phyloP scores from a whole-genome alignment of 768 basidiomycete genomes.

The Serendipita sp. region DNA sequence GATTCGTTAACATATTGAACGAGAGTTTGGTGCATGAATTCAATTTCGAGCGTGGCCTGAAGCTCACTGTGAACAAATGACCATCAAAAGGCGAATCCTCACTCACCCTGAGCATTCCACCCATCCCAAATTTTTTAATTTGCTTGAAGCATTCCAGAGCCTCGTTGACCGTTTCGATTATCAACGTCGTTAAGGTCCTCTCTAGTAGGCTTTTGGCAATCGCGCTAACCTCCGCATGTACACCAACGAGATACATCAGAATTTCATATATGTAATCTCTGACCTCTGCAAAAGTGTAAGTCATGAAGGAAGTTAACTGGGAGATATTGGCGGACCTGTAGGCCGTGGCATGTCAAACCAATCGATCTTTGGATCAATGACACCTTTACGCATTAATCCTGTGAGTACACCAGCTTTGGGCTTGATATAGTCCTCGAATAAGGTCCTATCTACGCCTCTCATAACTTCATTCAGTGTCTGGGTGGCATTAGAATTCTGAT shows the following conservation, averaged over 20 bases:
- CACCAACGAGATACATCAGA: constrained; percentile 72
- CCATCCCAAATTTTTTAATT: constrained; percentile 88
- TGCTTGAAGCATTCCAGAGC: constrained; percentile 75
- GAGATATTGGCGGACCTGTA: constrained; percentile 37
- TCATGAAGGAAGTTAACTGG: background rate
- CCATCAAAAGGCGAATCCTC: background rate
- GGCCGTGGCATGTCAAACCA: constrained; percentile 94
- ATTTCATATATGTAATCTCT: constrained; percentile 86
- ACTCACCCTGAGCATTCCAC: constrained; percentile 83
- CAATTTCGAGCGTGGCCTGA: constrained; percentile 95
- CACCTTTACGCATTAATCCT: constrained; percentile 56
- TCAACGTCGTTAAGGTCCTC: constrained; percentile 62
- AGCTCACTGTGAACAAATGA: background rate
- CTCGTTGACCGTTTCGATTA: constrained; percentile 69
- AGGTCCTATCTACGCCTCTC: constrained; percentile 66
- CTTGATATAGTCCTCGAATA: constrained; percentile 65
- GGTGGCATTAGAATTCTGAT: background rate
- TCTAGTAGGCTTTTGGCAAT: constrained; percentile 67
- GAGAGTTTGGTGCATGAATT: constrained; percentile 95
- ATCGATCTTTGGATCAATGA: constrained; percentile 67
- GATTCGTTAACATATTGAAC: constrained; percentile 68
- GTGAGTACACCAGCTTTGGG: constrained; percentile 59
- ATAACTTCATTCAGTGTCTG: constrained; percentile 65
- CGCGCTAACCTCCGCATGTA: constrained; percentile 79
- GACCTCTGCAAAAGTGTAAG: constrained; percentile 45